Percentiles rank a stretch among this genome's conserved stretches.
phyloP scores from a whole-genome alignment of 306 rosid genomes.

The Oemleria cerasiformis region DNA sequence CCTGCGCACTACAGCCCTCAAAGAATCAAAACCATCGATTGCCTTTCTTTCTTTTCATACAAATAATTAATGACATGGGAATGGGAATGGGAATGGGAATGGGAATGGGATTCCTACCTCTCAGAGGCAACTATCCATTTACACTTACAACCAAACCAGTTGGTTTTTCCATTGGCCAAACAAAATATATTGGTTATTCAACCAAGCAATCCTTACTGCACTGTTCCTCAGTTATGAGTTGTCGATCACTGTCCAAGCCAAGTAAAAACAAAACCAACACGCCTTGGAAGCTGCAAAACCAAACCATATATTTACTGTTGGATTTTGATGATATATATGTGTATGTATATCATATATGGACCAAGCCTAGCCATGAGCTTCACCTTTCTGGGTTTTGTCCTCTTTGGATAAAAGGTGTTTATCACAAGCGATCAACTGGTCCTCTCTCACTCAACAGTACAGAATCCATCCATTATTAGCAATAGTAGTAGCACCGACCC shows the following conservation, averaged over 20 bases:
- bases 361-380: too few relatives aligned
- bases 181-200: background rate
- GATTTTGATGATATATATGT: background rate
- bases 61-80: too few relatives aligned
- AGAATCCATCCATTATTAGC: background rate
- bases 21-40: background rate
- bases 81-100: too few relatives aligned
- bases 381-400: background rate
- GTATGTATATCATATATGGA: too few relatives aligned
- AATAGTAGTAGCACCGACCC: background rate
- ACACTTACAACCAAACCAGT: background rate
- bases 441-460: background rate
- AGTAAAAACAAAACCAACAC: background rate
- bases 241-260: background rate
- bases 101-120: too few relatives aligned
- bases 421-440: background rate
- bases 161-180: too few relatives aligned
- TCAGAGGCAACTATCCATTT: too few relatives aligned
- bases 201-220: background rate
- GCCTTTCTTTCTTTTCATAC: background rate
- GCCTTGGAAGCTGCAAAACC: background rate
- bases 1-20: background rate
- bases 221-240: background rate
- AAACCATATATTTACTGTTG: background rate
- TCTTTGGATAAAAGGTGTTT: background rate